A percentile compares a stretch with the other conserved stretches of the same genome.
Evolutionary conservation across 73 alveolate genomes (phyloP).

Genomic region (Paramecium bursaria): DNA sequence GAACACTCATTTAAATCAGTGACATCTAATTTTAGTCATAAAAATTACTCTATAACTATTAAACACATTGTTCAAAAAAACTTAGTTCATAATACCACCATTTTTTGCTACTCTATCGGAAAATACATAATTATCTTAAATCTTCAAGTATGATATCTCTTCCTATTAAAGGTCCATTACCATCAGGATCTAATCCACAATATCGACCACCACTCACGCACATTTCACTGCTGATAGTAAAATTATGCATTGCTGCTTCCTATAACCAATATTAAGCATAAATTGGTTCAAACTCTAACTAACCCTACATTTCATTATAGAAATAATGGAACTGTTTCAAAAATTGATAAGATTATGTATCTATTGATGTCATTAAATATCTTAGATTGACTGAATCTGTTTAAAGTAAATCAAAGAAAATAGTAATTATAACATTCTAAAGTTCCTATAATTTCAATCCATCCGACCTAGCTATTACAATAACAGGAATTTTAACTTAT

Average conservation of each 20-base stretch:
- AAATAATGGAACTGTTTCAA: no score
- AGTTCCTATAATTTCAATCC: no score
- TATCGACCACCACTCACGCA: conserved; percentile 74
- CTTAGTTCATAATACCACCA: conserved; percentile 66
- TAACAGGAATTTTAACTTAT: no score
- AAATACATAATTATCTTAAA: conserved; percentile 83
- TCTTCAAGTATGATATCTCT: conserved; percentile 81
- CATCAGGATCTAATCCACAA: conserved; percentile 74
- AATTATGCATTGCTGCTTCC: conserved; percentile 22
- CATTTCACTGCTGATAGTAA: not conserved
- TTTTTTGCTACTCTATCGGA: conserved; percentile 37
- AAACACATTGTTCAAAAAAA: conserved; percentile 44
- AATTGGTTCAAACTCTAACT: conserved; percentile 45
- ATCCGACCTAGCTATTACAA: no score
- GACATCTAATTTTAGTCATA: not conserved
- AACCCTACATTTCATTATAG: no score
- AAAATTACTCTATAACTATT: not conserved
- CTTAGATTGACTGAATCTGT: no score
- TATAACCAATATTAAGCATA: conserved; percentile 44
- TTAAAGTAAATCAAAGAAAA: no score
- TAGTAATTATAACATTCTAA: no score
- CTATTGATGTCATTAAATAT: no score
- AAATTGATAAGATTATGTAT: no score
- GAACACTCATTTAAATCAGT: conserved; percentile 22
- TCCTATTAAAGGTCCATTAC: conserved; percentile 68